Evolutionary conservation across 208 protist genomes (phyloP), one percentile per base, ranked within the genome.

Genomic region (Wallacemonas sp.): DNA sequence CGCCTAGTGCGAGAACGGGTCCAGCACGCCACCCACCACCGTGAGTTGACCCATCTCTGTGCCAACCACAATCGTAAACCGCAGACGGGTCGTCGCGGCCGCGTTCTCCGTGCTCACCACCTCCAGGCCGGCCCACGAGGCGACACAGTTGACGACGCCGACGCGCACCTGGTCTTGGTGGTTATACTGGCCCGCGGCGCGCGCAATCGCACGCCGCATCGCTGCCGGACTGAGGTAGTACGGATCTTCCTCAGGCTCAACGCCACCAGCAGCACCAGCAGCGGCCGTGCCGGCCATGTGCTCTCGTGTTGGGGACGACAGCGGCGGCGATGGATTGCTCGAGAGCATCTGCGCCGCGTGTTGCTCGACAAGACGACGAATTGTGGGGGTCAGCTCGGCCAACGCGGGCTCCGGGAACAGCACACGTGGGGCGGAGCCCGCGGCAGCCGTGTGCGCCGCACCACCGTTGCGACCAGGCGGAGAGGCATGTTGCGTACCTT

Each of bases 141-240:
- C 83, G 16, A 93, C 80, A 23, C 70, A 80, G 63, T 93, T 93
- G 19, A 93, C 81, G 8, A 87, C 87, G 24, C 85, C 87, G 9
- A 73, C 73, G 11, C 66, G 74, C 16, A 90, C 47, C 39, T 63
- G 57, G 19, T 63, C 39, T 24, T 63, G 57, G 36, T 63, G 57
- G 23, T 47, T 46, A 26, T 63, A 63, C 57, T 26, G 66, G 78
- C 43, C 36, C 4, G 29, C 47, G 29, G 27, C 47, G 33, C 56
- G 65, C 36, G 32, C 26, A 1, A 26, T 9, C 2, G 36, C 43
- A 6, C 57, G 68, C 2, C 41, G 38, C 43, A 26, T 4, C 14
- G 33, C 32, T 5, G 56, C 36, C 2, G 56, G 36, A 19, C 33
- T 44, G 12, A 48, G 26, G 12, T 47, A 16, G 36, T 47, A 47